Conservation (phyloP, 306 rosid genomes). For the Quercus dentata region DNA sequence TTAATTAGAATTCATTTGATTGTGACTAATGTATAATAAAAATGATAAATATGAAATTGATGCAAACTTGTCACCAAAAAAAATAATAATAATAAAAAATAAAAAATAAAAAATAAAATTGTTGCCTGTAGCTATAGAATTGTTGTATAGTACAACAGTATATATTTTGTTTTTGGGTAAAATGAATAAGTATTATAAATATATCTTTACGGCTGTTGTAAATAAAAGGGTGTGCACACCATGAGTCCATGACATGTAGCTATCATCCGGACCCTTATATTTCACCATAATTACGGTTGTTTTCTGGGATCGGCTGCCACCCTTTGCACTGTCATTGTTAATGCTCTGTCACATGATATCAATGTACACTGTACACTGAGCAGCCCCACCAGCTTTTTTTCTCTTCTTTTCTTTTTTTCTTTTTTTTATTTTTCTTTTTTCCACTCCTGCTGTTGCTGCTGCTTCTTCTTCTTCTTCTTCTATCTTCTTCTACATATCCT, state of each 20-base stretch:
- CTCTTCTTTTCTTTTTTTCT: not conserved
- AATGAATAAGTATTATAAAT: no score
- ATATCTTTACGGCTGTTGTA: slow-evolving; percentile 26
- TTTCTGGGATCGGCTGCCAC: slow-evolving; percentile 57
- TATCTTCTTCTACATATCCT: not conserved
- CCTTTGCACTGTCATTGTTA: slow-evolving; percentile 45
- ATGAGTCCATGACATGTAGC: slow-evolving; percentile 24
- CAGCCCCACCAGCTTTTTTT: slow-evolving; percentile 5
- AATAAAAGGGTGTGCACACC: not conserved
- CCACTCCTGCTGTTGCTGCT: no score
- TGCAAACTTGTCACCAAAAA: no score
- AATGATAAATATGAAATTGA: no score
- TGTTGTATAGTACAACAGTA: no score
- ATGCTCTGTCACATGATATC: slow-evolving; percentile 30
- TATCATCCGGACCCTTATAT: slow-evolving; percentile 13
- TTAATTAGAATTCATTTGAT: no score
- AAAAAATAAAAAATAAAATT: no score
- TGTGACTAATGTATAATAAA: no score
- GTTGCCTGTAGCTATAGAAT: no score
- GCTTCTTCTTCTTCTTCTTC: not conserved
- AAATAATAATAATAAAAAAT: no score
- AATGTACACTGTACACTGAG: not conserved
- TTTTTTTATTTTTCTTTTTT: not conserved
- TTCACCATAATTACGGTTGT: slow-evolving; percentile 35
- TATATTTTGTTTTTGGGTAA: no score